Conservation (phyloP, 2,329 filamentous ascomycete species). For the Pseudocercospora macadamiae region DNA sequence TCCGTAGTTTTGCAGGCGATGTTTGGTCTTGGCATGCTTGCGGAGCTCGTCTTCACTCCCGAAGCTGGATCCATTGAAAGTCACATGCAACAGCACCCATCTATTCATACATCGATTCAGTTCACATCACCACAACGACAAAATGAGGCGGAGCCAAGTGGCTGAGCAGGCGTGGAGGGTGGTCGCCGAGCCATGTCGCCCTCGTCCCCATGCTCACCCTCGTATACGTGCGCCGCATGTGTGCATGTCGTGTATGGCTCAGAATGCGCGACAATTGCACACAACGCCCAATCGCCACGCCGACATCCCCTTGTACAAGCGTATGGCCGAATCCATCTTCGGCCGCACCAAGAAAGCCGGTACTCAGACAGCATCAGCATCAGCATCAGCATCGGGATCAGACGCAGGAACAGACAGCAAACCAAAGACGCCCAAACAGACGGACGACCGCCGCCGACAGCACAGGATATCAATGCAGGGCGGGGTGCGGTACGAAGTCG, state of each 20-base stretch:
- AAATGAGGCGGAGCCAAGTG: constrained; percentile 28
- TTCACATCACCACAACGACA: constrained; percentile 6
- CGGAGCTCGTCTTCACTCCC: no score
- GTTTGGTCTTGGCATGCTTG: no score
- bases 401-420: no score
- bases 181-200: constrained; percentile 21
- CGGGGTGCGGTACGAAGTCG: constrained; percentile 30
- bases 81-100: no score
- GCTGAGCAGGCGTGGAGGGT: constrained; percentile 35
- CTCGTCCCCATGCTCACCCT: no score
- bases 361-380: no score
- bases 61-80: no score
- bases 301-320: constrained; percentile 31
- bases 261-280: constrained; percentile 33
- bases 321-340: constrained; percentile 31
- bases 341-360: constrained; percentile 28
- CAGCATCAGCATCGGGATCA: no score
- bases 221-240: no score
- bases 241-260: constrained; percentile 35
- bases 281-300: constrained; percentile 25
- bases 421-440: constrained; percentile 14
- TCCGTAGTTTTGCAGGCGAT: no score
- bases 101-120: neutral
- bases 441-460: constrained; percentile 14
- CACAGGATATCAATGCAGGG: neutral